These are phyloP conservation scores for Phytophthora constricta DNA, from an alignment of 352 stramenopile genomes.

Conservation along the genomic window DNA sequence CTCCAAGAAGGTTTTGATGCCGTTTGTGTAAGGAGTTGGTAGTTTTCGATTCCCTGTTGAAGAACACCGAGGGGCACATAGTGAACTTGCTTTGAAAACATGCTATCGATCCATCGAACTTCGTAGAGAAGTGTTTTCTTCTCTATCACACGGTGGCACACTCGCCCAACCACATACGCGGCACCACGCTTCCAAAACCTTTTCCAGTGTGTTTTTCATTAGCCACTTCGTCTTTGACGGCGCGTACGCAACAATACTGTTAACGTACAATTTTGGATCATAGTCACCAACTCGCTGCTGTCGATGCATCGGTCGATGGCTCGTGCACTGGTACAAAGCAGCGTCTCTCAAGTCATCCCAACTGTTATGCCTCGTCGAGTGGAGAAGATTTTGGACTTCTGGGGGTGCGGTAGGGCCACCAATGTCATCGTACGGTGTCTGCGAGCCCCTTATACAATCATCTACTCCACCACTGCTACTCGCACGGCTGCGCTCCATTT, in stretches of 20 bases:
- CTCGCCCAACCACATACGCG: slow-evolving; percentile 1
- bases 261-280: not conserved
- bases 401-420: not conserved
- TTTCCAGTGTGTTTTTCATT: not conserved
- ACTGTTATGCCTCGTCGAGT: too few relatives aligned
- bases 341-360: too few relatives aligned
- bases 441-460: not conserved
- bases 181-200: not conserved
- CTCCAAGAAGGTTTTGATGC: not conserved
- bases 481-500: too few relatives aligned
- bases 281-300: too few relatives aligned
- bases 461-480: not conserved
- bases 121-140: slow-evolving; percentile 5
- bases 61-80: slow-evolving; percentile 6
- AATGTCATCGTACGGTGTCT: not conserved
- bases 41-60: slow-evolving; percentile 18
- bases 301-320: too few relatives aligned
- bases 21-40: slow-evolving; percentile 3
- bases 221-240: not conserved
- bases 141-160: slow-evolving; percentile 2
- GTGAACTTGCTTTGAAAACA: slow-evolving; percentile 11
- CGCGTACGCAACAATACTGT: not conserved
- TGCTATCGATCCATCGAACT: slow-evolving; percentile 12
- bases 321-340: too few relatives aligned
- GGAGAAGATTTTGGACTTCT: too few relatives aligned